Percentiles rank a stretch among this genome's conserved stretches.
Evolutionary conservation across 495 filamentous ascomycete genomes (phyloP).

Genomic region (Astrothelium macrocarpum): DNA sequence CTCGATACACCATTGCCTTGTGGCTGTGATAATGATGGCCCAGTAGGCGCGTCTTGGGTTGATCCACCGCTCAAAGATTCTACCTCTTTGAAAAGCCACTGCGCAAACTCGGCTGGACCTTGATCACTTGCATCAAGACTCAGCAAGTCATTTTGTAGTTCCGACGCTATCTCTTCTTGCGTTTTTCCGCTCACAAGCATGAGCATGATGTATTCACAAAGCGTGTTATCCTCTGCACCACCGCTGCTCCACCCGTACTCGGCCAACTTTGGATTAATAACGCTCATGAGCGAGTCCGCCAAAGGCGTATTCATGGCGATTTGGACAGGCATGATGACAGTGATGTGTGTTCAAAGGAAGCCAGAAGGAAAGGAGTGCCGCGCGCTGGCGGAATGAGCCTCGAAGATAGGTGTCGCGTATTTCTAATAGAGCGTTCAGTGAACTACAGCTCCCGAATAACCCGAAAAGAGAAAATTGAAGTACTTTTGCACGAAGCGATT

Average conservation of each 20-base stretch:
- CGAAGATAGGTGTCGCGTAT: background rate
- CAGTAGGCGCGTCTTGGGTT: background rate
- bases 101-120: constrained; percentile 71
- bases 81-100: constrained; percentile 85
- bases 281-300: constrained; percentile 65
- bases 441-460: background rate
- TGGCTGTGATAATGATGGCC: constrained; percentile 9
- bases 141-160: constrained; percentile 82
- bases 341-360: background rate
- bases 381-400: background rate
- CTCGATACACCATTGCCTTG: constrained; percentile 14
- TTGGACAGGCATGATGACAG: background rate
- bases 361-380: background rate
- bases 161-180: constrained; percentile 53
- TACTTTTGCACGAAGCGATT: no score
- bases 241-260: constrained; percentile 79
- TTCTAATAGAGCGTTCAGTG: background rate
- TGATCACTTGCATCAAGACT: constrained; percentile 73
- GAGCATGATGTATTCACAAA: constrained; percentile 88
- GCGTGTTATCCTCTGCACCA: constrained; percentile 66
- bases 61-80: constrained; percentile 49
- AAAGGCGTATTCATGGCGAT: constrained; percentile 63
- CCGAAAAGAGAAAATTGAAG: background rate
- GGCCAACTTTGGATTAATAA: constrained; percentile 76
- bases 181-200: constrained; percentile 68